Evolutionary conservation across 441 rosid species (phyloP).

Genomic region (Dalechampia spathulata): DNA sequence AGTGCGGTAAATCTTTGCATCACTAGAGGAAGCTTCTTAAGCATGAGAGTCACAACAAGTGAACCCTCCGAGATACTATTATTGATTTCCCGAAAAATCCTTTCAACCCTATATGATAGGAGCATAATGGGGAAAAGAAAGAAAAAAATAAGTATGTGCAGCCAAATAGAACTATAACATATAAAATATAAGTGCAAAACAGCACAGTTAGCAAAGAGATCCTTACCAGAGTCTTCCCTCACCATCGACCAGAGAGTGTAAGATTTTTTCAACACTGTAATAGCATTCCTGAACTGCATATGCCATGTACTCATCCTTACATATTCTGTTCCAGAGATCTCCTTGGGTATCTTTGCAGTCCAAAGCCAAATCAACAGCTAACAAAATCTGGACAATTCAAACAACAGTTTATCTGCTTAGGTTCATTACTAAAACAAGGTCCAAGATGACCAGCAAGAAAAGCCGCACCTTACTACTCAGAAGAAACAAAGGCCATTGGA

Average conservation of each 20-base stretch:
- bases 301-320: conserved; percentile 94
- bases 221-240: conserved; percentile 92
- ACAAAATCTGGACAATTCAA: conserved; percentile 58
- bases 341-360: conserved; percentile 84
- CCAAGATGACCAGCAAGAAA: conserved; percentile 13
- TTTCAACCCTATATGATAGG: conserved; percentile 68
- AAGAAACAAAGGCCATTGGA: conserved; percentile 99
- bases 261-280: conserved; percentile 71
- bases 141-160: conserved; percentile 12
- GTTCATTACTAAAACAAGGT: conserved; percentile 7
- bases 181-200: not conserved
- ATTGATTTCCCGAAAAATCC: conserved; percentile 78
- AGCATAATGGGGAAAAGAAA: conserved; percentile 10
- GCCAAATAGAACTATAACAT: conserved; percentile 1
- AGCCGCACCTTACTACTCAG: conserved; percentile 86
- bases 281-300: conserved; percentile 98
- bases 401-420: conserved; percentile 10
- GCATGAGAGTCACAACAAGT: conserved; percentile 67
- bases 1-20: conserved; percentile 86
- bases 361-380: conserved; percentile 95
- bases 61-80: conserved; percentile 61
- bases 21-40: conserved; percentile 78
- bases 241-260: conserved; percentile 83
- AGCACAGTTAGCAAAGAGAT: conserved; percentile 12
- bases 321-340: conserved; percentile 76